Conservation (phyloP, 2,329 filamentous ascomycete genomes). For the Dactylellina sp. region DNA sequence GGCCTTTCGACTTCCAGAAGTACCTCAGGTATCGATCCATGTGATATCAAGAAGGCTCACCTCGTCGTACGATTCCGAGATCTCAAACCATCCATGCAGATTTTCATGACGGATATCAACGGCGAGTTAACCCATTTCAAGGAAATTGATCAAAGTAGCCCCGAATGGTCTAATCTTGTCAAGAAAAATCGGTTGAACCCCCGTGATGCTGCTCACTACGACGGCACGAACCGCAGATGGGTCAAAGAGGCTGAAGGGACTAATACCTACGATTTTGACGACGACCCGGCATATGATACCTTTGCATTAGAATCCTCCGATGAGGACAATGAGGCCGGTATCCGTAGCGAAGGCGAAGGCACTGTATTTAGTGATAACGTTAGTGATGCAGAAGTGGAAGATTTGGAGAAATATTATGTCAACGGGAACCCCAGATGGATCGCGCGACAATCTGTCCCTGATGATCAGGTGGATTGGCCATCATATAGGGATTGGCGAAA, state of each 20-base stretch:
- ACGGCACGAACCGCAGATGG: neutral
- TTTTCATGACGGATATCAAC: neutral
- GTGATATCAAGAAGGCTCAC: neutral
- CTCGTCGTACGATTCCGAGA: neutral
- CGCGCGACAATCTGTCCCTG: conserved; percentile 1
- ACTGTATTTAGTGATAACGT: conserved; percentile 3
- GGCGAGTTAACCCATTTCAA: conserved; percentile 11
- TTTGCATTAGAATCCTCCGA: neutral
- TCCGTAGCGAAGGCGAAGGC: neutral
- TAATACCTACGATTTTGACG: neutral
- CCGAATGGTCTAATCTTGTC: neutral
- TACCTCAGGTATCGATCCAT: neutral
- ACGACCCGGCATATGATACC: neutral
- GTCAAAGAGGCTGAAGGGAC: neutral
- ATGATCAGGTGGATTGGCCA: neutral
- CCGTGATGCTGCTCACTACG: conserved; percentile 2
- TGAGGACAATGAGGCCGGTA: neutral
- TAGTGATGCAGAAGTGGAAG: neutral
- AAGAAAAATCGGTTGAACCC: neutral
- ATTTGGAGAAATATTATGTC: neutral
- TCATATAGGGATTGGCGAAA: conserved; percentile 25
- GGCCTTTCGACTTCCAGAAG: neutral
- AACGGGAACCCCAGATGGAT: conserved; percentile 10
- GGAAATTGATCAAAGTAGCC: conserved; percentile 9
- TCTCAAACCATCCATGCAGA: conserved; percentile 10